A percentile compares a stretch with the other conserved stretches of the same genome.
These are phyloP conservation scores for Hylodesmum podocarpum DNA, from an alignment of 306 rosid species.

Conservation along the genomic window DNA sequence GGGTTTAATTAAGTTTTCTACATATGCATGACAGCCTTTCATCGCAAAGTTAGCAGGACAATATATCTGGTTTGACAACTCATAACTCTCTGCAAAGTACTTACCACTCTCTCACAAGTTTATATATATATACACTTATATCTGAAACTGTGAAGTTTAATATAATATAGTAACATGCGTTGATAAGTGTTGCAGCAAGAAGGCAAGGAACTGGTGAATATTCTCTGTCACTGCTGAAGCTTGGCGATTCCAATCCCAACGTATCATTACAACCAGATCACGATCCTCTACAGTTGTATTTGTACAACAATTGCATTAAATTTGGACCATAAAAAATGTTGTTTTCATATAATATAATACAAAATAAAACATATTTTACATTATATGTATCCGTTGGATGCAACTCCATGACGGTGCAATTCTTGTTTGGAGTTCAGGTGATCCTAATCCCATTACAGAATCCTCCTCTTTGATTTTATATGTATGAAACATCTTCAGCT, in stretches of 20 bases:
- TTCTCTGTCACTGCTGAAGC: slow-evolving; percentile 20
- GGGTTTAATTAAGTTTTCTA: not conserved
- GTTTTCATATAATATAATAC: no score
- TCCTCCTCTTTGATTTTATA: not conserved
- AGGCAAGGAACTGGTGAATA: slow-evolving; percentile 17
- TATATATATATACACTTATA: not conserved
- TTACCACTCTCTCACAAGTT: slow-evolving; percentile 15
- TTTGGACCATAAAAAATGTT: no score
- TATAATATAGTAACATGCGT: not conserved
- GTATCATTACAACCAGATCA: not conserved
- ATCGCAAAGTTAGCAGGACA: slow-evolving; percentile 14
- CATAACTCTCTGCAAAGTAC: slow-evolving; percentile 17
- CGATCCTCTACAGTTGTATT: no score
- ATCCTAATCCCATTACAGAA: no score
- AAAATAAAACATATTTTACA: no score
- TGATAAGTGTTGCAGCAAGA: not conserved
- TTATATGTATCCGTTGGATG: no score
- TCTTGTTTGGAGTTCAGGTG: no score
- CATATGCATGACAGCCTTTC: not conserved
- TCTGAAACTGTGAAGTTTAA: not conserved
- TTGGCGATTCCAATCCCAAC: not conserved
- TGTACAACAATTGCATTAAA: no score
- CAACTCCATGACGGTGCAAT: no score
- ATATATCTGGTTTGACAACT: slow-evolving; percentile 21
- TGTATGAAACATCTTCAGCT: not conserved